These are phyloP conservation scores for Tephrocybe sp. DNA, from an alignment of 768 basidiomycete genomes.

Conservation along the genomic window DNA sequence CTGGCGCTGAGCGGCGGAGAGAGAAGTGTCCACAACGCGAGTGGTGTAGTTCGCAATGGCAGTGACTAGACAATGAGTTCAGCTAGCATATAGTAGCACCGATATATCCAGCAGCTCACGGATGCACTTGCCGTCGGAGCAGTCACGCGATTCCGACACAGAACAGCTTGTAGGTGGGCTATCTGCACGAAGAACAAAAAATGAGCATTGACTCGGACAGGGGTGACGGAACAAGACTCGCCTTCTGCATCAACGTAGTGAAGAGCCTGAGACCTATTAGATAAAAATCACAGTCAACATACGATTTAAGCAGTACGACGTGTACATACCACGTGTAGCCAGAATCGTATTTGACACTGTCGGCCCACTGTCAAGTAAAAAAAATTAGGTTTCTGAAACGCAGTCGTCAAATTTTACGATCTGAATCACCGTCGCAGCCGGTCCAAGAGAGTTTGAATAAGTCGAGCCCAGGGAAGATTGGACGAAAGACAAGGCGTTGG, in stretches of 20 bases:
- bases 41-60: conserved; percentile 58
- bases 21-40: conserved; percentile 39
- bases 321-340: conserved; percentile 34
- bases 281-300: neutral
- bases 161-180: conserved; percentile 47
- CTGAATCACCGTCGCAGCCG: conserved; percentile 41
- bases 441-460: conserved; percentile 43
- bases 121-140: conserved; percentile 34
- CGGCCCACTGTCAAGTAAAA: conserved; percentile 42
- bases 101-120: conserved; percentile 28
- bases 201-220: neutral
- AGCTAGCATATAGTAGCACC: conserved; percentile 18
- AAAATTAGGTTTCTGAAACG: neutral
- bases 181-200: conserved; percentile 20
- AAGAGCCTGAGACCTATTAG: conserved; percentile 33
- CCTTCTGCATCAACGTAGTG: conserved; percentile 54
- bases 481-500: conserved; percentile 46
- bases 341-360: conserved; percentile 37
- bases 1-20: conserved; percentile 39
- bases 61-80: conserved; percentile 30
- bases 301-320: neutral
- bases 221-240: conserved; percentile 13
- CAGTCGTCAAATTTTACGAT: neutral
- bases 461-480: conserved; percentile 39
- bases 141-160: conserved; percentile 44